phyloP scores from a whole-genome alignment of 805 yeast species.

The Cyberlindnera petersonii region DNA sequence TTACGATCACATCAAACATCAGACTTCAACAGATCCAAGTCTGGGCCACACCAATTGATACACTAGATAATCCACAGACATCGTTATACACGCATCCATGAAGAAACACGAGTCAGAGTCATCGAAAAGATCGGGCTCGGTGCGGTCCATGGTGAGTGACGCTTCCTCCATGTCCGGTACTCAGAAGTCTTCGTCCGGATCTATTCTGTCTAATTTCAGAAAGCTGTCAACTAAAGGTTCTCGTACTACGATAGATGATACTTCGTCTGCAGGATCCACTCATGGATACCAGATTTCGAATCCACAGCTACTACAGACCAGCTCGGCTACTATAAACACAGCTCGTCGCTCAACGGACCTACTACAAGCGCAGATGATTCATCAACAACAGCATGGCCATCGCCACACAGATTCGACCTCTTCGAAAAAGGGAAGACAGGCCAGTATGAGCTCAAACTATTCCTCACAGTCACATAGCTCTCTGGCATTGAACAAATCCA shows the following conservation, averaged over 20 bases:
- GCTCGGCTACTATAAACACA: conserved; percentile 1
- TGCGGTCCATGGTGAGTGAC: conserved; percentile 12
- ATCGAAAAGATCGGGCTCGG: conserved; percentile 10
- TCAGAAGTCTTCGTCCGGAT: conserved; percentile 16
- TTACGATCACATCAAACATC: background rate
- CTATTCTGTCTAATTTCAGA: conserved; percentile 27
- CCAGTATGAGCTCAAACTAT: conserved; percentile 24
- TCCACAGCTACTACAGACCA: conserved; percentile 24
- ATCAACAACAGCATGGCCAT: conserved; percentile 4
- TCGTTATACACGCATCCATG: conserved; percentile 5
- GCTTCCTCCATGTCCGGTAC: conserved; percentile 5
- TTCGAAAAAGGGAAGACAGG: conserved; percentile 19
- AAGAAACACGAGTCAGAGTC: conserved; percentile 13
- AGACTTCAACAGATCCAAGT: background rate
- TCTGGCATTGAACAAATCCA: conserved; percentile 25
- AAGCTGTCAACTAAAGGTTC: conserved; percentile 23
- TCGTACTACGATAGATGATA: conserved; percentile 14
- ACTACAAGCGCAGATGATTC: conserved; percentile 8
- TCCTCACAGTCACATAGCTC: conserved; percentile 27
- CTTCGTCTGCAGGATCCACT: background rate
- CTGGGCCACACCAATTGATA: too few species aligned
- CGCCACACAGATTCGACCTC: conserved; percentile 5
- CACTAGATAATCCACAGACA: background rate
- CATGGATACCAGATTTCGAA: conserved; percentile 21
- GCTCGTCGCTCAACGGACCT: conserved; percentile 11